A percentile compares a stretch with the other conserved stretches of the same genome.
Evolutionary conservation across 257 asterid genomes (phyloP).

Genomic region (Lycium barbarum): DNA sequence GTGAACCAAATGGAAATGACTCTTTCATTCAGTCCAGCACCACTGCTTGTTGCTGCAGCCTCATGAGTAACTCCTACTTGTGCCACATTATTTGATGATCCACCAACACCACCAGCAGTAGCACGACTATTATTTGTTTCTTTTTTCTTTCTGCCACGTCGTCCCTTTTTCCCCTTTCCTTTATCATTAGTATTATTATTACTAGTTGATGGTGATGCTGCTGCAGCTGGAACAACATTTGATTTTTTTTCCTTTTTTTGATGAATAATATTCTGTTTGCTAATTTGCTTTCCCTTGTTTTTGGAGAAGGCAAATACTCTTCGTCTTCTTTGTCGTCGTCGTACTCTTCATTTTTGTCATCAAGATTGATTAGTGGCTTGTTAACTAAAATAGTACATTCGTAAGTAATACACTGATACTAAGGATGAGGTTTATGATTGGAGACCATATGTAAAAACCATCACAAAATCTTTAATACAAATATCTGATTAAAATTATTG

Average conservation of each 20-base stretch:
- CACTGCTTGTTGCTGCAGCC: background rate
- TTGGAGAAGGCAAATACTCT: background rate
- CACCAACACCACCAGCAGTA: background rate
- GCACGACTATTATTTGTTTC: background rate
- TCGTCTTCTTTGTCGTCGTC: background rate
- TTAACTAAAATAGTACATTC: too few species aligned
- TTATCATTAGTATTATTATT: background rate
- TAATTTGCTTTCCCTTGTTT: background rate
- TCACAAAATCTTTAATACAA: too few species aligned
- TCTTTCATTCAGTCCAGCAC: background rate
- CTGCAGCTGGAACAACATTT: background rate
- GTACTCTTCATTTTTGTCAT: background rate
- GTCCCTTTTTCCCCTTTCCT: slow-evolving; percentile 18
- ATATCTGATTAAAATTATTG: too few species aligned
- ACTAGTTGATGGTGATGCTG: background rate
- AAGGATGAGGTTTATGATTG: too few species aligned
- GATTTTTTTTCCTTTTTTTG: background rate
- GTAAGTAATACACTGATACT: too few species aligned
- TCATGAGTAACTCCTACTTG: slow-evolving; percentile 11
- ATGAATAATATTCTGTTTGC: background rate
- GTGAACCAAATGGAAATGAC: slow-evolving; percentile 35
- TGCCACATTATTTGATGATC: background rate
- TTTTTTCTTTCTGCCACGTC: slow-evolving; percentile 11
- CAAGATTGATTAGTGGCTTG: background rate
- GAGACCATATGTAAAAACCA: too few species aligned